A percentile compares a stretch with the other conserved stretches of the same genome.
These are phyloP conservation scores for Sugiyamaella grinbergsii DNA, from an alignment of 1,139 yeast species.

Conservation along the genomic window DNA sequence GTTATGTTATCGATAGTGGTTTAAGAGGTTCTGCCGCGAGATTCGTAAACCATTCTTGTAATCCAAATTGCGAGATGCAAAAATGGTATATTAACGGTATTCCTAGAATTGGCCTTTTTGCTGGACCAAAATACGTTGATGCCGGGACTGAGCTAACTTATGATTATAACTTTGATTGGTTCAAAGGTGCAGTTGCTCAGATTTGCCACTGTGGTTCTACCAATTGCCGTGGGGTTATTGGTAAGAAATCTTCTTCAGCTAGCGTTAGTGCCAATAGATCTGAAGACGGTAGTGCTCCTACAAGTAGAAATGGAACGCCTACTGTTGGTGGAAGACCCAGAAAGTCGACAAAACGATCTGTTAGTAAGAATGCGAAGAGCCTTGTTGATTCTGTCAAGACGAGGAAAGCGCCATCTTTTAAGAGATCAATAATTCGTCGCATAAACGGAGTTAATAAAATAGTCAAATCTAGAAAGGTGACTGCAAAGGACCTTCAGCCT, in stretches of 20 bases:
- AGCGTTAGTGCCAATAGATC: conserved; percentile 8
- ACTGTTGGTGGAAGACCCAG: background rate
- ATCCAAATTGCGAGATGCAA: conserved; percentile 48
- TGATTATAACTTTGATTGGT: conserved; percentile 49
- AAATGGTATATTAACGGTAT: conserved; percentile 47
- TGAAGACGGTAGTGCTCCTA: conserved; percentile 14
- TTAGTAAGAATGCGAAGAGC: conserved; percentile 2
- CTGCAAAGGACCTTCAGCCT: background rate
- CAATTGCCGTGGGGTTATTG: conserved; percentile 46
- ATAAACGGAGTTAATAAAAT: background rate
- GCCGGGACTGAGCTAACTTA: conserved; percentile 47
- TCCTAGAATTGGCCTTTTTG: conserved; percentile 48
- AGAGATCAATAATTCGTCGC: background rate
- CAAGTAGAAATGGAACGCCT: conserved; percentile 17
- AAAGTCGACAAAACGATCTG: conserved; percentile 5
- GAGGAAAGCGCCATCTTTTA: background rate
- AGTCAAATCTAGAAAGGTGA: background rate
- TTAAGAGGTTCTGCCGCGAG: conserved; percentile 48
- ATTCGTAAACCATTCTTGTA: conserved; percentile 50
- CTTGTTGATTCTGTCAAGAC: conserved; percentile 3
- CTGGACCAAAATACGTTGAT: conserved; percentile 41
- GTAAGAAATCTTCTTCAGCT: conserved; percentile 24
- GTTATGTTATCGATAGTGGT: conserved; percentile 47
- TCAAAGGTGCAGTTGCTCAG: conserved; percentile 45
- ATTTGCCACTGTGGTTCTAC: conserved; percentile 45